These are phyloP conservation scores for Trichophyton simii DNA, from an alignment of 2,329 filamentous ascomycete genomes.

Conservation along the genomic window DNA sequence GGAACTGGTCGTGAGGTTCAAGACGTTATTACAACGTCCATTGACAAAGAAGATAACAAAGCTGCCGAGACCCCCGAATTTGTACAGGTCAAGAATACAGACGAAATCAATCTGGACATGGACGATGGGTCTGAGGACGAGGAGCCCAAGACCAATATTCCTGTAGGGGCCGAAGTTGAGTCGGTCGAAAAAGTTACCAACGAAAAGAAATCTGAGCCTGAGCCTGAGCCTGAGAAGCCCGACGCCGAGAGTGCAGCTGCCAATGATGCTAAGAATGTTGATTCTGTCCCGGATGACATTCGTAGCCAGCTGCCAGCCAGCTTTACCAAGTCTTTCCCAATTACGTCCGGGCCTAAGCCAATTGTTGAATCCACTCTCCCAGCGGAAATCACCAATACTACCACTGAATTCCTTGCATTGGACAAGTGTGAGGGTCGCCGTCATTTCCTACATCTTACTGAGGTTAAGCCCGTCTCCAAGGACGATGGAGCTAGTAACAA, in stretches of 20 bases:
- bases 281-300: constrained; percentile 48
- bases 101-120: constrained; percentile 20
- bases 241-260: constrained; percentile 1
- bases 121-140: constrained; percentile 12
- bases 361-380: constrained; percentile 54
- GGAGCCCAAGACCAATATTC: neutral
- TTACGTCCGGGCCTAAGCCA: constrained; percentile 19
- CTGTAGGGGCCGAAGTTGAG: neutral
- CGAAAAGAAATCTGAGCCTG: constrained; percentile 15
- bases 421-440: constrained; percentile 67
- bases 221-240: neutral
- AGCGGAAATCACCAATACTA: constrained; percentile 59
- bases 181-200: neutral
- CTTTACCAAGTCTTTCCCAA: constrained; percentile 41
- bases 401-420: constrained; percentile 73
- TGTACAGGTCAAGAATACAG: constrained; percentile 41
- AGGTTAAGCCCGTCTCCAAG: constrained; percentile 42
- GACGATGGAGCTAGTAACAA: constrained; percentile 12
- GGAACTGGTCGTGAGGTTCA: constrained; percentile 16
- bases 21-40: constrained; percentile 15
- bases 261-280: constrained; percentile 13
- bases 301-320: constrained; percentile 64
- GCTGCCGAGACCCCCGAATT: neutral
- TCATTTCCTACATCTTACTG: constrained; percentile 67
- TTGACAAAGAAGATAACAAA: constrained; percentile 9